These are phyloP conservation scores for Paraphaeosphaeria sporulosa DNA, from an alignment of 2,329 filamentous ascomycete genomes.

Conservation along the genomic window DNA sequence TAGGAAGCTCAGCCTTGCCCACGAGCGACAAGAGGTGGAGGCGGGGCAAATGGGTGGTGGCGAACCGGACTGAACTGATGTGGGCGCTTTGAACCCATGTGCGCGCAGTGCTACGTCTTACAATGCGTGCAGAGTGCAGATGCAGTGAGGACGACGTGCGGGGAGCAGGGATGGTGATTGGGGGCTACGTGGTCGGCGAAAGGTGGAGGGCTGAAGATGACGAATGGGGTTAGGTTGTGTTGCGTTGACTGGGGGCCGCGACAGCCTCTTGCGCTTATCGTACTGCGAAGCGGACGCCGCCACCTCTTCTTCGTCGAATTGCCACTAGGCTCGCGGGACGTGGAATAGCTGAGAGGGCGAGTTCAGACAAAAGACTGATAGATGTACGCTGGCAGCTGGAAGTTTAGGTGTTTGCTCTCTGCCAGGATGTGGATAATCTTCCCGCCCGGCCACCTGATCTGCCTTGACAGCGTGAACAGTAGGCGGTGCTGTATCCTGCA, in stretches of 20 bases:
- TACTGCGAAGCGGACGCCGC: not conserved
- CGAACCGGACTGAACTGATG: too few relatives aligned
- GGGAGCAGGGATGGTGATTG: constrained; percentile 2
- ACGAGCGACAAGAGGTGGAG: not conserved
- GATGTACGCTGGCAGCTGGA: not conserved
- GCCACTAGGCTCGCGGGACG: not conserved
- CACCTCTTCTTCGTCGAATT: not conserved
- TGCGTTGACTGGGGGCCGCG: not conserved
- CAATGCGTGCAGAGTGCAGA: constrained; percentile 11
- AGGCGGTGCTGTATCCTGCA: too few relatives aligned
- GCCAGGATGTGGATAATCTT: not conserved
- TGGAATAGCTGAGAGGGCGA: not conserved
- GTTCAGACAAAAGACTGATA: not conserved
- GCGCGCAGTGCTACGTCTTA: not conserved
- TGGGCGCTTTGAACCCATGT: not conserved
- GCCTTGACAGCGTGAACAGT: too few relatives aligned
- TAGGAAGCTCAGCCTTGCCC: not conserved
- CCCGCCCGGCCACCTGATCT: too few relatives aligned
- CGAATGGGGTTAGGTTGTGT: constrained; percentile 2
- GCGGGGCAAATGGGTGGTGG: constrained; percentile 7
- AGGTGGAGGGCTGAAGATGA: not conserved
- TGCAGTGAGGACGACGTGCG: not conserved
- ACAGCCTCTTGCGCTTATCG: too few relatives aligned
- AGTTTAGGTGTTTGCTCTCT: not conserved
- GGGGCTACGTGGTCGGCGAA: constrained; percentile 7